Percentiles rank a stretch among this genome's conserved stretches.
Evolutionary conservation across 2,329 filamentous ascomycete species (phyloP).

Genomic region (Chaetomiaceae sp.): DNA sequence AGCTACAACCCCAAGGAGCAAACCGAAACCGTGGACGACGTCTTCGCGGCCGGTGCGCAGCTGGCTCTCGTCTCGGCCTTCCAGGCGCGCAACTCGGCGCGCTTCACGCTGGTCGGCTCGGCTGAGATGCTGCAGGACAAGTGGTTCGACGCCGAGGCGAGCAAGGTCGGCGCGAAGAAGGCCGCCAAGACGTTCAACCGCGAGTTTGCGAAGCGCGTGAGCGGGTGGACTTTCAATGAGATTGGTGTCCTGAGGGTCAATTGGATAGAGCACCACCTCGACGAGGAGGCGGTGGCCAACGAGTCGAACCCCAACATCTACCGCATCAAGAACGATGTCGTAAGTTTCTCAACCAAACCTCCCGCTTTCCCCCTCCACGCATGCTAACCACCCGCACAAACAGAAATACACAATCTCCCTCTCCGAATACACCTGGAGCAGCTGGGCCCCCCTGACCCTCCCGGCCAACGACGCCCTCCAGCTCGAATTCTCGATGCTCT

Average conservation of each 20-base stretch:
- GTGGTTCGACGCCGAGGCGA: conserved; percentile 81
- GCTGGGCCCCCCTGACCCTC: conserved; percentile 68
- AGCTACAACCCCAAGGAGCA: conserved; percentile 93
- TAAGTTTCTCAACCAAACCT: conserved; percentile 47
- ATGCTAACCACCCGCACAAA: conserved; percentile 26
- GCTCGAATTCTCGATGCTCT: conserved; percentile 98
- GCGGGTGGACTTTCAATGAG: conserved; percentile 97
- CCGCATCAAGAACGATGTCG: conserved; percentile 93
- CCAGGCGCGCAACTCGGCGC: conserved; percentile 90
- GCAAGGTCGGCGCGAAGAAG: conserved; percentile 48
- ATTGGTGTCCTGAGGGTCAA: conserved; percentile 82
- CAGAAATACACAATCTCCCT: conserved; percentile 83
- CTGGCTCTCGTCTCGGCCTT: conserved; percentile 77
- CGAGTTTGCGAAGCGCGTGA: conserved; percentile 77
- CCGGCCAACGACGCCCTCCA: conserved; percentile 71
- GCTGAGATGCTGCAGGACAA: conserved; percentile 81
- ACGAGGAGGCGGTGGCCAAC: conserved; percentile 49
- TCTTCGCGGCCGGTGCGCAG: conserved; percentile 80
- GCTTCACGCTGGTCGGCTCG: conserved; percentile 79
- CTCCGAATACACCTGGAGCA: conserved; percentile 74
- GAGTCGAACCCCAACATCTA: conserved; percentile 82
- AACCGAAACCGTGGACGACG: conserved; percentile 64
- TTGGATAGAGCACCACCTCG: conserved; percentile 70
- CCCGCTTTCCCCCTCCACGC: conserved; percentile 11
- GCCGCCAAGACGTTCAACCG: conserved; percentile 67